Evolutionary conservation across 352 stramenopile genomes (phyloP).

Genomic region (Phytophthora pini): DNA sequence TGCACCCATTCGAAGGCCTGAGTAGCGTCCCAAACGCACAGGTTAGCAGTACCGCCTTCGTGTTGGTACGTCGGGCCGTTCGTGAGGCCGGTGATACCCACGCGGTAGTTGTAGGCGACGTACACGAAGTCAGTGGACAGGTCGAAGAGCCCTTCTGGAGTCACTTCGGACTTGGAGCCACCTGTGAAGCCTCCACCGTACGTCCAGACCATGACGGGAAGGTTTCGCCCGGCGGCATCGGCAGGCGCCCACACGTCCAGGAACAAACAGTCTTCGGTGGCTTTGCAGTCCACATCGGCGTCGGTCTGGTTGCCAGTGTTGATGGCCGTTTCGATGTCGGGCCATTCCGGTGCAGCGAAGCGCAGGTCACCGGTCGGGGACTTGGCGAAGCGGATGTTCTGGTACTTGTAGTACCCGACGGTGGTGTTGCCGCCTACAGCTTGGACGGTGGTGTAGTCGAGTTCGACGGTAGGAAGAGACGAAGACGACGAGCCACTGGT

Average conservation of each 20-base stretch:
- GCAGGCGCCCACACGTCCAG: constrained; percentile 41
- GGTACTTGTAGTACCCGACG: constrained; percentile 42
- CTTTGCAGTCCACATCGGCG: constrained; percentile 22
- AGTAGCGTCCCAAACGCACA: constrained; percentile 34
- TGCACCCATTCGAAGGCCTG: constrained; percentile 45
- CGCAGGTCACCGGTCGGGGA: constrained; percentile 32
- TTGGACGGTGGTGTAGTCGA: constrained; percentile 38
- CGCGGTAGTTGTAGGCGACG: not conserved
- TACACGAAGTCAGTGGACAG: constrained; percentile 11
- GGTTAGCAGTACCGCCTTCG: constrained; percentile 35
- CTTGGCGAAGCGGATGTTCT: constrained; percentile 42
- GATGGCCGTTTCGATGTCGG: constrained; percentile 24
- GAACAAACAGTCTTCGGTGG: constrained; percentile 42
- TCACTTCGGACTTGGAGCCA: constrained; percentile 28
- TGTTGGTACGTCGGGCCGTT: constrained; percentile 33
- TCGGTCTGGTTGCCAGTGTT: constrained; percentile 36
- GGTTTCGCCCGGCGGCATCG: constrained; percentile 24
- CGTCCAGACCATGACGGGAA: constrained; percentile 42
- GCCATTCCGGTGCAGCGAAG: constrained; percentile 31
- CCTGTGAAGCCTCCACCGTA: constrained; percentile 36
- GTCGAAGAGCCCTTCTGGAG: constrained; percentile 30
- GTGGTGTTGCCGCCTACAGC: constrained; percentile 30
- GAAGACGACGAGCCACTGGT: constrained; percentile 3
- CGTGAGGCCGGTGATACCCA: constrained; percentile 30
- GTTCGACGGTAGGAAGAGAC: constrained; percentile 21